Evolutionary conservation across 2,329 filamentous ascomycete genomes (phyloP).

Genomic region (Colletotrichum karsti): DNA sequence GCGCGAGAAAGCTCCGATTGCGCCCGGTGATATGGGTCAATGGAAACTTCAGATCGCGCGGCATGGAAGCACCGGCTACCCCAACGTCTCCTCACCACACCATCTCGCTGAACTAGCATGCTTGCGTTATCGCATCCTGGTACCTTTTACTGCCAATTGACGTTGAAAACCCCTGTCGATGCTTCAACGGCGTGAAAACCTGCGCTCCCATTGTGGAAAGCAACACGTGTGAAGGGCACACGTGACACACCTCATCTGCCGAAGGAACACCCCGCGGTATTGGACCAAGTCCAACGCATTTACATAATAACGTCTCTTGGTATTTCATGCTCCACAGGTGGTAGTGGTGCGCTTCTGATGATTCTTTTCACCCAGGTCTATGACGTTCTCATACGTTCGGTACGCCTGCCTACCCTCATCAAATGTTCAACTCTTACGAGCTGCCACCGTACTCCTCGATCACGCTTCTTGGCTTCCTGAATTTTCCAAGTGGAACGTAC

Average conservation of each 20-base stretch:
- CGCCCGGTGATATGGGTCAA: background rate
- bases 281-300: too few relatives aligned
- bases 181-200: background rate
- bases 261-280: too few relatives aligned
- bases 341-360: too few relatives aligned
- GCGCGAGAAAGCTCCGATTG: background rate
- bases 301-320: too few relatives aligned
- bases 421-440: too few relatives aligned
- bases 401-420: too few relatives aligned
- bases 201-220: background rate
- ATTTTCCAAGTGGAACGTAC: slow-evolving; percentile 52
- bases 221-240: background rate
- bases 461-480: slow-evolving; percentile 41
- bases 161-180: background rate
- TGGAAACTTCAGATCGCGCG: background rate
- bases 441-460: slow-evolving; percentile 54
- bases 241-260: too few relatives aligned
- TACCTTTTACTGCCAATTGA: background rate
- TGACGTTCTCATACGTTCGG: too few relatives aligned
- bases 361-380: too few relatives aligned
- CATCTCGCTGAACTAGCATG: background rate
- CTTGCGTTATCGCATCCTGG: slow-evolving; percentile 4
- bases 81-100: slow-evolving; percentile 1
- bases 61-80: background rate
- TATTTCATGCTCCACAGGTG: too few relatives aligned